Evolutionary conservation across 768 basidiomycete species (phyloP).

Genomic region (Cystobasidium onofrii): DNA sequence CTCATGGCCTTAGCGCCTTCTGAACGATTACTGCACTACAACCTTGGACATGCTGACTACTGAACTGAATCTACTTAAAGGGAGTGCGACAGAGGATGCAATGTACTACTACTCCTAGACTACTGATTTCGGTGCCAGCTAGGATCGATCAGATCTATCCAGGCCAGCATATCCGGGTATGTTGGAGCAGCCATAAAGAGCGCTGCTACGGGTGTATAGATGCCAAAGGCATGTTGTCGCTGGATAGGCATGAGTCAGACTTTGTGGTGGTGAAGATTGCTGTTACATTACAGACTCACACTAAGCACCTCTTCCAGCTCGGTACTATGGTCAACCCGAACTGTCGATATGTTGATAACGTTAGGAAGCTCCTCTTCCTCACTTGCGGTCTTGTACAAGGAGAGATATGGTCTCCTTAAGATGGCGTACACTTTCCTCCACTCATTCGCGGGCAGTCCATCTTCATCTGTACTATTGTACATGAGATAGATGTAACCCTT

Average conservation of each 20-base stretch:
- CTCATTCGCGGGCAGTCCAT: conserved; percentile 63
- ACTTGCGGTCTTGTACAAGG: conserved; percentile 72
- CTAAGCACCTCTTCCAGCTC: conserved; percentile 58
- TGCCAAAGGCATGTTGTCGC: conserved; percentile 29
- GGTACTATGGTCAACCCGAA: conserved; percentile 74
- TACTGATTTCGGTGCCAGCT: conserved; percentile 7
- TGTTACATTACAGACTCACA: conserved; percentile 25
- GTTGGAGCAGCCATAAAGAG: conserved; percentile 24
- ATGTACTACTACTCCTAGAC: neutral
- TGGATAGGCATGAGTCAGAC: neutral
- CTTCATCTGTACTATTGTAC: conserved; percentile 40
- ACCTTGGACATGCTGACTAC: too few species aligned
- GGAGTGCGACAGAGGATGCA: neutral
- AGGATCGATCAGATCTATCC: conserved; percentile 23
- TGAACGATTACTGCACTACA: too few species aligned
- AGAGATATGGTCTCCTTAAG: conserved; percentile 78
- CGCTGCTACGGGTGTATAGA: conserved; percentile 26
- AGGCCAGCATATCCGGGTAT: conserved; percentile 24
- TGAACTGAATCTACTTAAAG: neutral
- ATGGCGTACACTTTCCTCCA: conserved; percentile 87
- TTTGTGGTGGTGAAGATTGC: too few species aligned
- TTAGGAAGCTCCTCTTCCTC: conserved; percentile 70
- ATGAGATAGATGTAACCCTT: conserved; percentile 74
- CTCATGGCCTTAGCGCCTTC: too few species aligned
- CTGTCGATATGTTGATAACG: conserved; percentile 71